phyloP scores from a whole-genome alignment of 108 stramenopile species.

The Conticribra guillardii region DNA sequence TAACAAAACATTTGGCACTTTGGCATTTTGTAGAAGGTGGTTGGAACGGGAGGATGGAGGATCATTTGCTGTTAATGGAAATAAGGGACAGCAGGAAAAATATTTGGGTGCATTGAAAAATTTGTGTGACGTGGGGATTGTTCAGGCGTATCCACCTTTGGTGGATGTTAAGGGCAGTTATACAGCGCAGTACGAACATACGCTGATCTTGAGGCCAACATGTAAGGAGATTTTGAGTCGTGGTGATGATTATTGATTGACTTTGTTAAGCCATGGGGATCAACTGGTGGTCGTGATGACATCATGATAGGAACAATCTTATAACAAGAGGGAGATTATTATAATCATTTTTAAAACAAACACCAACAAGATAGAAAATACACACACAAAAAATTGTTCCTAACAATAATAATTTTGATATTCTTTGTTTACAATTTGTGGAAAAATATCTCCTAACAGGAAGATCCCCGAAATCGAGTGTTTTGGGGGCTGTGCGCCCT shows the following conservation, averaged over 20 bases:
- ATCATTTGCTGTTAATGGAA: slow-evolving; percentile 84
- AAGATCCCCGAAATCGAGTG: too few species aligned
- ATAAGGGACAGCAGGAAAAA: slow-evolving; percentile 91
- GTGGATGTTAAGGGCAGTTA: slow-evolving; percentile 96
- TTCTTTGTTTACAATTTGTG: too few species aligned
- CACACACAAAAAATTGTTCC: too few species aligned
- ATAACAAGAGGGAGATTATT: too few species aligned
- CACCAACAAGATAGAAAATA: too few species aligned
- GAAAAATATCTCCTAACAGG: too few species aligned
- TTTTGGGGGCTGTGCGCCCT: too few species aligned
- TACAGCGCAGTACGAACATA: slow-evolving; percentile 99
- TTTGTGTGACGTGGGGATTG: slow-evolving; percentile 96
- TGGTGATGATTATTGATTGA: slow-evolving; percentile 99
- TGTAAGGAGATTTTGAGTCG: slow-evolving; percentile 98
- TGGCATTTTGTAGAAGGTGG: slow-evolving; percentile 99
- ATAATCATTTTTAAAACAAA: too few species aligned
- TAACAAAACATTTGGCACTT: slow-evolving; percentile 99
- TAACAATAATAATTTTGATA: too few species aligned
- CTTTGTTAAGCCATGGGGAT: too few species aligned
- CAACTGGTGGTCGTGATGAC: too few species aligned
- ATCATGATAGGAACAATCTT: too few species aligned
- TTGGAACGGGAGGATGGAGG: slow-evolving; percentile 97
- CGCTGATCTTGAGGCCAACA: slow-evolving; percentile 93
- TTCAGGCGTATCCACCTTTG: slow-evolving; percentile 96
- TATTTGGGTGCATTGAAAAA: slow-evolving; percentile 98